Evolutionary conservation across 148 eudicot species (phyloP).

Genomic region (Fallopia convolvulus): DNA sequence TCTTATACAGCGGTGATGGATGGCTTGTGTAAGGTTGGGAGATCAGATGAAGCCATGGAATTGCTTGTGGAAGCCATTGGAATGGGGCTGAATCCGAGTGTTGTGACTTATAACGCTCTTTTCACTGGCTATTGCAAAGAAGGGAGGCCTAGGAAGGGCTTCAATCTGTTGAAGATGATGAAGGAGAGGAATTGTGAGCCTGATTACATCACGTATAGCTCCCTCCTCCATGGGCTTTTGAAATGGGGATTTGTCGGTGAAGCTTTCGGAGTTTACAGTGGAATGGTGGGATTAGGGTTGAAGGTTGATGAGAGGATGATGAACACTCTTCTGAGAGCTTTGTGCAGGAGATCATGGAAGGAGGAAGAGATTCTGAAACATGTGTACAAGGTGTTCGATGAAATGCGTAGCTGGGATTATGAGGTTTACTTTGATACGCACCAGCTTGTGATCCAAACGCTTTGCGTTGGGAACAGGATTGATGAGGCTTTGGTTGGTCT

Average conservation of each 20-base stretch:
- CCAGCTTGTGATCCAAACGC: conserved; percentile 55
- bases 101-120: conserved; percentile 55
- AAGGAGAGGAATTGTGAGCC: conserved; percentile 51
- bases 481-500: conserved; percentile 40
- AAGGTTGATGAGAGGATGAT: conserved; percentile 65
- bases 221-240: conserved; percentile 73
- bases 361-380: conserved; percentile 28
- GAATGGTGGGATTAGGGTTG: conserved; percentile 47
- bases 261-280: conserved; percentile 43
- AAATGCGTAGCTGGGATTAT: conserved; percentile 34
- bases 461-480: conserved; percentile 39
- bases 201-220: conserved; percentile 61
- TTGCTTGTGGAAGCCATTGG: conserved; percentile 54
- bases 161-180: conserved; percentile 53
- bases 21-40: conserved; percentile 90
- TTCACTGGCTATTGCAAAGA: conserved; percentile 76
- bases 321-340: conserved; percentile 62
- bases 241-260: conserved; percentile 53
- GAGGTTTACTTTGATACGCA: conserved; percentile 31
- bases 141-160: conserved; percentile 74
- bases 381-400: conserved; percentile 40
- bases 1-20: conserved; percentile 75
- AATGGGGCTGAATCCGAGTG: conserved; percentile 54
- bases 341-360: conserved; percentile 55
- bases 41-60: conserved; percentile 71